Conservation (phyloP, 1,139 yeast species). For the Pichia sp. region DNA sequence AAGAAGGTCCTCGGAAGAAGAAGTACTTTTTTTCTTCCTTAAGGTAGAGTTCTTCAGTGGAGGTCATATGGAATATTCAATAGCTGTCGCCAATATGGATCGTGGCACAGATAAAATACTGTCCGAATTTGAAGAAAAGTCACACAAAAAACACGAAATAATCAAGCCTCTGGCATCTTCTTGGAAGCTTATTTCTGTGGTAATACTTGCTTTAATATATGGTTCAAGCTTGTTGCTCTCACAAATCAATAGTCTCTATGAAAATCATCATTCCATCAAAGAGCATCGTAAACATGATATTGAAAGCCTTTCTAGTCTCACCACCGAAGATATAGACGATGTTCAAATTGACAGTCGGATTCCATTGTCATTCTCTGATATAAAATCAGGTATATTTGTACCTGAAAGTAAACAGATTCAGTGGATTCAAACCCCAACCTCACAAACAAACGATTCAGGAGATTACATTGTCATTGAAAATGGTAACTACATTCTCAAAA, state of each 20-base stretch:
- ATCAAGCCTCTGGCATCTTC: no score
- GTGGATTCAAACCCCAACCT: slow-evolving; percentile 52
- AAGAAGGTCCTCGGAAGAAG: no score
- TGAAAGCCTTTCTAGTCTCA: no score
- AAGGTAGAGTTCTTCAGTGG: no score
- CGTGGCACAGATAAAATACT: background rate
- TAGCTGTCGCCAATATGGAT: background rate
- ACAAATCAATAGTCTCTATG: slow-evolving; percentile 10
- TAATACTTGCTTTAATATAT: slow-evolving; percentile 6
- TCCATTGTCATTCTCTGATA: slow-evolving; percentile 6
- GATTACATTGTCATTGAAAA: slow-evolving; percentile 38
- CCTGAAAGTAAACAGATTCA: slow-evolving; percentile 48
- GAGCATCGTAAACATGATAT: no score
- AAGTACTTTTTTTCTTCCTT: no score
- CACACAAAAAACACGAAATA: no score
- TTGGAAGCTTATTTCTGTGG: slow-evolving; percentile 6
- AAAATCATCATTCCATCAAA: slow-evolving; percentile 1
- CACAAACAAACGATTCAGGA: slow-evolving; percentile 39
- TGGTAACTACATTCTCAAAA: slow-evolving; percentile 35
- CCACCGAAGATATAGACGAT: no score
- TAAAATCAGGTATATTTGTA: slow-evolving; percentile 42
- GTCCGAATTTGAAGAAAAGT: no score
- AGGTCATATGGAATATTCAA: no score
- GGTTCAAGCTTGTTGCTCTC: slow-evolving; percentile 10
- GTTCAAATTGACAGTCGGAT: no score